phyloP scores from a whole-genome alignment of 495 filamentous ascomycete species.

The Penicillium dipodomyicola region DNA sequence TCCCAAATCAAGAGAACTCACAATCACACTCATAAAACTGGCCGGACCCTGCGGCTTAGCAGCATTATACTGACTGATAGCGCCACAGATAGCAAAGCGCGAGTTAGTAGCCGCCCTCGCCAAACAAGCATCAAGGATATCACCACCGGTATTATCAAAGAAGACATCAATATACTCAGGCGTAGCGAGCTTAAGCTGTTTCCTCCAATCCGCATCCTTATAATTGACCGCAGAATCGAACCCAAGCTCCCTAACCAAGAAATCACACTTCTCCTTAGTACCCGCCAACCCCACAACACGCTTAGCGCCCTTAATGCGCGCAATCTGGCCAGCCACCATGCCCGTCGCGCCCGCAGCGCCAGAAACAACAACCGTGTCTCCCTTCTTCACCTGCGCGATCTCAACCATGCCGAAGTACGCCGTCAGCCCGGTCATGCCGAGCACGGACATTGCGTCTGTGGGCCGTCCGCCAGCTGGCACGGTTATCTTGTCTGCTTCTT shows the following conservation, averaged over 20 bases:
- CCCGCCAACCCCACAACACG: constrained; percentile 53
- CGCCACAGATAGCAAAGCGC: constrained; percentile 54
- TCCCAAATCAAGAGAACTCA: constrained; percentile 26
- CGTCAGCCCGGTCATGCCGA: constrained; percentile 59
- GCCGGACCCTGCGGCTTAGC: constrained; percentile 45
- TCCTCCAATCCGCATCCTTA: constrained; percentile 52
- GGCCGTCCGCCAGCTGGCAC: constrained; percentile 47
- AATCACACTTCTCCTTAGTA: constrained; percentile 46
- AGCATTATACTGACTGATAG: constrained; percentile 54
- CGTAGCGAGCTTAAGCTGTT: constrained; percentile 46
- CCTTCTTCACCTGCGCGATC: constrained; percentile 53
- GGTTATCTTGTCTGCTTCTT: constrained; percentile 42
- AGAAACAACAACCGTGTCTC: constrained; percentile 65
- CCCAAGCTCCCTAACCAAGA: constrained; percentile 47
- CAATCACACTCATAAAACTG: constrained; percentile 52
- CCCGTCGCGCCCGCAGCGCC: constrained; percentile 72
- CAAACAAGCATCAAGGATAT: constrained; percentile 54
- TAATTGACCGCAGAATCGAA: constrained; percentile 58
- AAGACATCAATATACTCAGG: constrained; percentile 56
- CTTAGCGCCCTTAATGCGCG: constrained; percentile 58
- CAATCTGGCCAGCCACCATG: constrained; percentile 66
- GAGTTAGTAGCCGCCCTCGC: constrained; percentile 44
- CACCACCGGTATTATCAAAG: constrained; percentile 57
- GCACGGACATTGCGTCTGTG: constrained; percentile 60
- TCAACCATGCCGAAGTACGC: constrained; percentile 67